Evolutionary conservation across 2,329 filamentous ascomycete genomes (phyloP).

Genomic region (Pleoardoris graminearum): DNA sequence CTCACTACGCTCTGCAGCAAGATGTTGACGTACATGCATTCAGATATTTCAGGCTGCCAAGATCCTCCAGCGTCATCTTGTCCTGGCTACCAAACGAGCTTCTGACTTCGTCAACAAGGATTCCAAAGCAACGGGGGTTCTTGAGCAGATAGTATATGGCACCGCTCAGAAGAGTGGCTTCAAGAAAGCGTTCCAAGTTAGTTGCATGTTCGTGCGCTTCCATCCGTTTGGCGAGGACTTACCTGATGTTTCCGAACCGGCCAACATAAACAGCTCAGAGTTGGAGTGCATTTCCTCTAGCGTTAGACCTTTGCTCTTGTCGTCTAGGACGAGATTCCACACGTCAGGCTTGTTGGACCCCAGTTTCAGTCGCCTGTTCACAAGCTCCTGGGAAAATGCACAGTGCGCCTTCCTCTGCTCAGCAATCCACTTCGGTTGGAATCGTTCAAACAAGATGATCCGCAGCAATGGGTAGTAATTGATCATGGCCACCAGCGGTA

Average conservation of each 20-base stretch:
- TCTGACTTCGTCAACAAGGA: neutral
- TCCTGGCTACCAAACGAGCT: neutral
- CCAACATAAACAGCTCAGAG: neutral
- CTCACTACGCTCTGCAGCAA: too few relatives aligned
- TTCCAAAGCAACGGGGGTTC: neutral
- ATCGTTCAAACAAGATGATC: neutral
- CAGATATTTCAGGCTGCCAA: neutral
- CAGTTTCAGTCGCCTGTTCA: neutral
- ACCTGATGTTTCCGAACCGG: neutral
- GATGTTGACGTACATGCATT: too few relatives aligned
- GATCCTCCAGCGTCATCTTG: neutral
- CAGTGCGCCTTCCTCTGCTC: conserved; percentile 1
- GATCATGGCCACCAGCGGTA: neutral
- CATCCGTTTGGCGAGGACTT: neutral
- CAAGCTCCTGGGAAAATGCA: neutral
- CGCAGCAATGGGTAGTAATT: conserved; percentile 2
- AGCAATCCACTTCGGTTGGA: neutral
- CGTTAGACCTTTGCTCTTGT: neutral
- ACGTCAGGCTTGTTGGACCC: neutral
- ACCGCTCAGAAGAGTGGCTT: conserved; percentile 20
- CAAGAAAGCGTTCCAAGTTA: neutral
- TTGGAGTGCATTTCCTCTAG: conserved; percentile 2
- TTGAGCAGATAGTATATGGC: conserved; percentile 7
- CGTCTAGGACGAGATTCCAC: conserved; percentile 2
- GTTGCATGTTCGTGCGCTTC: neutral